Base-by-base conservation (phyloP, 1,284 basidiomycete species). In the Cutaneotrichosporon daszewskae region DNA sequence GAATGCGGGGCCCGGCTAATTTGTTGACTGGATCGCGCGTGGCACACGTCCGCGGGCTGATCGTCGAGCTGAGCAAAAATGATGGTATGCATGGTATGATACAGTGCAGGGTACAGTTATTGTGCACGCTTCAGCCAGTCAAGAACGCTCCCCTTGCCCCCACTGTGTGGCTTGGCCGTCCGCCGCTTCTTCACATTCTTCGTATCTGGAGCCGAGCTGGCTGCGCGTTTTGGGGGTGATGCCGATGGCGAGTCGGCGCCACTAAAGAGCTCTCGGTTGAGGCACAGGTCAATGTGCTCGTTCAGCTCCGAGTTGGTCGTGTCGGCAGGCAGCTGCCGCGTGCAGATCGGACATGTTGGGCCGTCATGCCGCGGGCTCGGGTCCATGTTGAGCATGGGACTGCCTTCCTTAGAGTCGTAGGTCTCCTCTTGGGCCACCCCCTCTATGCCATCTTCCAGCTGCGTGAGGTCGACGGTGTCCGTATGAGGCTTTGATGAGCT, bases 231-330 rank as follows among this genome's bases (percentile, higher is more conserved):
- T 47, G 14, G 5, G 32, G 25, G 18, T 17, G 34, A 35, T 43
- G 19, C 26, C 29, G 11, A 33, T 37, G 23, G 29, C 11, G n/a
- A 18, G 7, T n/a, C 0, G 37, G 23, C 8, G 25, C 25, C 40
- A 3, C 22, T 45, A 19, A 65, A 59, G 2, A 59, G 59, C 24
- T 66, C 65, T 18, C 53, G 55, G 38, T 68, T 66, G 17, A 71
- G 45, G 43, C 69, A 71, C 45, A 53, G 37, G 40, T 71, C 69
- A 22, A 71, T 58, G 45, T 71, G 69, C n/a, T 62, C 61, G 42
- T 71, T 71, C 31, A 71, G 44, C 12, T 51, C 60, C 5, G 55
- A 45, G 42, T 71, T 71, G 9, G 62, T 60, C 2, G 62, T 61
- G 2, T 53, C 55, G 0, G 54, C 37, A 13, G 54, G 52, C 0